These are phyloP conservation scores for Nitzschia putrida DNA, from an alignment of 108 stramenopile genomes.

Conservation along the genomic window DNA sequence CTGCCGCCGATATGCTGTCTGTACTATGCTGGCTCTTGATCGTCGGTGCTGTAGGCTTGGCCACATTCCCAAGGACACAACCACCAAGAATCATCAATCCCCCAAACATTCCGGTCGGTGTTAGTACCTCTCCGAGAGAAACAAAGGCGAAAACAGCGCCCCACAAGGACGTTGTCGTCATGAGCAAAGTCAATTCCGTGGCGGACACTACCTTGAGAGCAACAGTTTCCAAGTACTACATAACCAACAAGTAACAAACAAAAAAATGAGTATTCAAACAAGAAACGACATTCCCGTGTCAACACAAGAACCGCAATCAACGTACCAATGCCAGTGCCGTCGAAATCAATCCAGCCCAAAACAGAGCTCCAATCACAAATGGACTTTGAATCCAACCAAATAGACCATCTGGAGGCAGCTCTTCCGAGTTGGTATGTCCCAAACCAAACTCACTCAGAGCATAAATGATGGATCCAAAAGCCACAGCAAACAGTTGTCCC, in stretches of 20 bases:
- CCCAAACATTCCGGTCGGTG: conserved; percentile 32
- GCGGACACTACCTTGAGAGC: conserved; percentile 62
- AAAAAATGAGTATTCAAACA: not conserved
- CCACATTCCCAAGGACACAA: conserved; percentile 22
- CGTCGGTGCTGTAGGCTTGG: not conserved
- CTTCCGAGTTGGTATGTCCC: not conserved
- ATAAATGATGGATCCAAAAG: conserved; percentile 23
- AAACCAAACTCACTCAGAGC: conserved; percentile 9
- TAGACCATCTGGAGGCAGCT: conserved; percentile 1
- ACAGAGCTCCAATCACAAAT: conserved; percentile 33
- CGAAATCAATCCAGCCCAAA: conserved; percentile 70
- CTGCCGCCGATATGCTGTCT: no score
- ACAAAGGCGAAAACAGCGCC: conserved; percentile 63
- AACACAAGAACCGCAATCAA: not conserved
- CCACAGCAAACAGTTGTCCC: conserved; percentile 56
- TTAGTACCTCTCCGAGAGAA: conserved; percentile 55
- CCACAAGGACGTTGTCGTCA: conserved; percentile 74
- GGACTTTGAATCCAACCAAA: conserved; percentile 35
- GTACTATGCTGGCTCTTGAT: not conserved
- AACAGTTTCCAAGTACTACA: conserved; percentile 52
- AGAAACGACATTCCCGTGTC: not conserved
- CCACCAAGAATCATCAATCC: conserved; percentile 39
- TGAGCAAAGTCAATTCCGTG: conserved; percentile 63
- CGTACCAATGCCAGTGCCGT: conserved; percentile 54
- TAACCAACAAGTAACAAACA: not conserved